Evolutionary conservation across 371 early-diverging fungal species (phyloP).

Genomic region (Vairimorpha apis): DNA sequence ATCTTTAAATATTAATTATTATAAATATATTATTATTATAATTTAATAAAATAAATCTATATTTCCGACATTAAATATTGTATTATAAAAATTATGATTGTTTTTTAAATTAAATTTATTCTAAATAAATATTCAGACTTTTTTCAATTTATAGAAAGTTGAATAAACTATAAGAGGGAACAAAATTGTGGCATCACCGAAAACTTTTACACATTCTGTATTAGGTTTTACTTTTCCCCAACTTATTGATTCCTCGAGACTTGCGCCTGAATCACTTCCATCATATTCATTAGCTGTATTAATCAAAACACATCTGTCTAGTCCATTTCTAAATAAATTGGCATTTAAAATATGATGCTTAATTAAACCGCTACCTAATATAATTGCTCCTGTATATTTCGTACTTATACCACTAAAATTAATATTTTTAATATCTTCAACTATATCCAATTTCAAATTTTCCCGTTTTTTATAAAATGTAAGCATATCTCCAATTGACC

Average conservation of each 20-base stretch:
- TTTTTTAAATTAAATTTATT: too few relatives aligned
- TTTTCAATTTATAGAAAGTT: constrained; percentile 41
- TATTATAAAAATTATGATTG: too few relatives aligned
- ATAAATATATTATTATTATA: too few relatives aligned
- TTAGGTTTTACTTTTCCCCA: constrained; percentile 94
- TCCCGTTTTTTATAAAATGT: constrained; percentile 71
- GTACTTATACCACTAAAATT: constrained; percentile 86
- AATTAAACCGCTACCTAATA: constrained; percentile 91
- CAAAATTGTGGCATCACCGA: constrained; percentile 85
- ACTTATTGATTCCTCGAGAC: constrained; percentile 91
- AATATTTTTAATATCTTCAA: constrained; percentile 80
- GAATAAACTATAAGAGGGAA: constrained; percentile 65
- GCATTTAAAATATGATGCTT: constrained; percentile 99
- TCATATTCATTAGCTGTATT: constrained; percentile 97
- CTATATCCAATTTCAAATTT: constrained; percentile 86
- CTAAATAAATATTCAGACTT: too few relatives aligned
- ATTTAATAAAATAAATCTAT: too few relatives aligned
- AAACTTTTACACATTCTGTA: constrained; percentile 81
- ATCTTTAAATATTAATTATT: too few relatives aligned
- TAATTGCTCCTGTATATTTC: constrained; percentile 87
- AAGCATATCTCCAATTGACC: constrained; percentile 95
- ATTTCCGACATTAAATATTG: too few relatives aligned
- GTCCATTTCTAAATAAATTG: constrained; percentile 90
- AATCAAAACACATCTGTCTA: constrained; percentile 91
- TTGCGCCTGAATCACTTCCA: constrained; percentile 96